Percentiles rank a stretch among this genome's conserved stretches.
phyloP scores from a whole-genome alignment of 495 filamentous ascomycete species.

The Aspergillus sclerotioniger region DNA sequence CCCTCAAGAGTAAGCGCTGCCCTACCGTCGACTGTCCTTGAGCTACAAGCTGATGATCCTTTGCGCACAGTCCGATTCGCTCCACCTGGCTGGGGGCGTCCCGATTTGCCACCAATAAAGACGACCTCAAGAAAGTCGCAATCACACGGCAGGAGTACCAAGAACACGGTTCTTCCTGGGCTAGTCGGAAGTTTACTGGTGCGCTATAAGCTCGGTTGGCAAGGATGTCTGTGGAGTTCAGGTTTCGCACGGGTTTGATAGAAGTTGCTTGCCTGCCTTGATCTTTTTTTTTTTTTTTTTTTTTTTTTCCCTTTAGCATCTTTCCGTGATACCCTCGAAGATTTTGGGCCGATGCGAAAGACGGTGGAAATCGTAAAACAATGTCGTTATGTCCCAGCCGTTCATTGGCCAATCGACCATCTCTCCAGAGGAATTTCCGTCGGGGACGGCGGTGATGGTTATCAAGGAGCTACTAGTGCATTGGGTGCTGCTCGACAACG shows the following conservation, averaged over 20 bases:
- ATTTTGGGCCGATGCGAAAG: neutral
- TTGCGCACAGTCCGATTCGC: slow-evolving; percentile 58
- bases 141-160: slow-evolving; percentile 88
- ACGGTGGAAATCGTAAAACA: neutral
- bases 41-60: slow-evolving; percentile 10
- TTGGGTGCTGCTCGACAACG: neutral
- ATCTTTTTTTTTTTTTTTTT: too few species aligned
- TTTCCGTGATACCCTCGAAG: slow-evolving; percentile 19
- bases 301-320: too few species aligned
- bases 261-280: neutral
- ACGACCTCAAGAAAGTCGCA: slow-evolving; percentile 56
- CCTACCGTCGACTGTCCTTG: neutral
- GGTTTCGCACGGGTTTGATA: slow-evolving; percentile 5
- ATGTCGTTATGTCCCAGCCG: neutral
- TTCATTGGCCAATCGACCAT: too few species aligned
- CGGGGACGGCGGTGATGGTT: too few species aligned
- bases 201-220: slow-evolving; percentile 16
- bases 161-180: slow-evolving; percentile 79
- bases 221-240: neutral
- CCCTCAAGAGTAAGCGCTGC: slow-evolving; percentile 55
- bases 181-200: slow-evolving; percentile 67
- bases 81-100: slow-evolving; percentile 85
- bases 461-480: too few species aligned
- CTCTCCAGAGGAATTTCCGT: neutral
- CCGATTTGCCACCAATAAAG: slow-evolving; percentile 65